Evolutionary conservation across 2,329 filamentous ascomycete genomes (phyloP), one percentile per base, ranked within the genome.

Genomic region (Sarocladium brachiariae): DNA sequence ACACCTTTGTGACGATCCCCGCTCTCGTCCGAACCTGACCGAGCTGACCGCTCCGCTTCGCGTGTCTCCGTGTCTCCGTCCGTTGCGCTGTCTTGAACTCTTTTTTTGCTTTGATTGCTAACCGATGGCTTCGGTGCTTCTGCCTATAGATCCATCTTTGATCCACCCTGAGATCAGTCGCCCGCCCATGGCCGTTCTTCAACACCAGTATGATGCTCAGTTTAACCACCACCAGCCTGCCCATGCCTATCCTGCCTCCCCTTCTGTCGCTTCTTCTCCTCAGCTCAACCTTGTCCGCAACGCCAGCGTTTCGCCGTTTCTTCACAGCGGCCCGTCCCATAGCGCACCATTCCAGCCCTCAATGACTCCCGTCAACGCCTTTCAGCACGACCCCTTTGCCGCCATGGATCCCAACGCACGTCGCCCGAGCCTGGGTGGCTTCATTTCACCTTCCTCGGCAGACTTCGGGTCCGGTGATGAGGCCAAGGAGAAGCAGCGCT

Each of bases 401-500:
- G 70, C 77, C 14, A 65, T 71, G 54, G 66, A 70, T 41, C 56
- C 62, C 46, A 68, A 67, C 27, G 73, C 77, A 51, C 77, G 86
- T 38, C 76, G 85, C 48, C 80, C 80, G 50, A 92, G 88, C 46
- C 75, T 86, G 54, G 78, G 59, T 56, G 91, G 87, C 14, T 81
- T 83, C 54, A 82, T 83, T 55, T 89, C 87, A 1, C 78, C 72
- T 23, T 68, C 75, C 49, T 79, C 59, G 70, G 78, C 56, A 67
- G 83, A 80, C 65, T 77, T 63, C 70, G 75, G 77, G 58, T 85
- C 79, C 63, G 78, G 76, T 52, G 73, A 81, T 51, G 83, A 86
- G 61, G 67, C 73, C 53, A 84, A 86, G 61, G 84, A 88, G 63
- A 81, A 80, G 69, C 77, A 79, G 59, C 77, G 87, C 54, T 95